Evolutionary conservation across 2,329 filamentous ascomycete species (phyloP).

Genomic region (Colletotrichum sp.): DNA sequence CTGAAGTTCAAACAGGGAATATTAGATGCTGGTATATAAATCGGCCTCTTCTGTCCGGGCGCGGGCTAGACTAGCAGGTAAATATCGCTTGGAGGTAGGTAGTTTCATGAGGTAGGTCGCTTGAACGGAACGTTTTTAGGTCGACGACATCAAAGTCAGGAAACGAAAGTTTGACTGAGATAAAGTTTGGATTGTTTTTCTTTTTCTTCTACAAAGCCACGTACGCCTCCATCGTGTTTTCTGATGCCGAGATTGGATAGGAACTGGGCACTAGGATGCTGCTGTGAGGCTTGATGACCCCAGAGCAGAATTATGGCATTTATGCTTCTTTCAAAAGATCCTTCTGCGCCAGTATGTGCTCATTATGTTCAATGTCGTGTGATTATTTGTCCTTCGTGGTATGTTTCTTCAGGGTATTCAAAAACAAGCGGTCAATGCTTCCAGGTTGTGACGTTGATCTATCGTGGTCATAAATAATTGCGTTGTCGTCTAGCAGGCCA

Average conservation of each 20-base stretch:
- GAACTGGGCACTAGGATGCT: background rate
- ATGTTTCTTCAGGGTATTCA: background rate
- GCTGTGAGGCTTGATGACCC: background rate
- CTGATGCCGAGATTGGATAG: background rate
- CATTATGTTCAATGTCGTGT: background rate
- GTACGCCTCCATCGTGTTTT: background rate
- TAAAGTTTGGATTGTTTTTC: background rate
- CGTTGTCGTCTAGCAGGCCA: background rate
- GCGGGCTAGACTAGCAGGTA: background rate
- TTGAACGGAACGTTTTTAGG: background rate
- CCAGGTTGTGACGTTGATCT: background rate
- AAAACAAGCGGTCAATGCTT: background rate
- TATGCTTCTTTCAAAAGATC: background rate
- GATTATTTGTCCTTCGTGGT: background rate
- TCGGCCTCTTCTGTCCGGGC: background rate
- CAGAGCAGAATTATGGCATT: background rate
- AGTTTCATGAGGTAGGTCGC: background rate
- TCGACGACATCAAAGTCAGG: background rate
- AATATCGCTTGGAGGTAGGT: background rate
- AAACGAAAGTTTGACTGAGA: fast-evolving
- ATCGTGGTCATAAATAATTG: background rate
- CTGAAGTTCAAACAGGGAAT: background rate
- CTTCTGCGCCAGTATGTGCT: background rate
- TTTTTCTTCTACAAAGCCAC: background rate
- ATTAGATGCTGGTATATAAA: background rate